Percentiles rank a stretch among this genome's conserved stretches.
These are phyloP conservation scores for Wickerhamiella australiensis DNA, from an alignment of 805 yeast species.

Conservation along the genomic window DNA sequence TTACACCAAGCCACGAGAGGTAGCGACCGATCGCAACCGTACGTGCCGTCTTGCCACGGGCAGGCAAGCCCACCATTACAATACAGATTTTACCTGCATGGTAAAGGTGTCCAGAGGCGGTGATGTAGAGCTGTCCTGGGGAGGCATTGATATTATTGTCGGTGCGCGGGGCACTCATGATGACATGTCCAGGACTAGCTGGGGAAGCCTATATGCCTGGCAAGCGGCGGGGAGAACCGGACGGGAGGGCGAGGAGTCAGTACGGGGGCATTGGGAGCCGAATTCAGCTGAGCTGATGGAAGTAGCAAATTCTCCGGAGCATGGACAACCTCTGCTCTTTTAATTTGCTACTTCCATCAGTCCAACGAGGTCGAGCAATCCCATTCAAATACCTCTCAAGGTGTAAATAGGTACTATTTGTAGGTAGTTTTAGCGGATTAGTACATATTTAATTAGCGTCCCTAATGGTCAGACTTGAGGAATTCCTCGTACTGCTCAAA, in stretches of 20 bases:
- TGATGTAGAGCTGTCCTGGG: slow-evolving; percentile 87
- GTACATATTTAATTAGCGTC: background rate
- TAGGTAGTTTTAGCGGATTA: too few species aligned
- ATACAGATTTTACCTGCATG: slow-evolving; percentile 93
- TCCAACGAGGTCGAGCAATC: background rate
- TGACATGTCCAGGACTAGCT: background rate
- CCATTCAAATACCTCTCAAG: too few species aligned
- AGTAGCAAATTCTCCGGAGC: slow-evolving; percentile 1
- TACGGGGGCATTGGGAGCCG: too few species aligned
- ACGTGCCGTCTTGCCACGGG: slow-evolving; percentile 87
- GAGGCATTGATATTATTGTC: slow-evolving; percentile 4
- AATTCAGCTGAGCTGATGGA: background rate
- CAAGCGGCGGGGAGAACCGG: too few species aligned
- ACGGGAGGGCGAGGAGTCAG: too few species aligned
- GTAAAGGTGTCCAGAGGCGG: slow-evolving; percentile 82
- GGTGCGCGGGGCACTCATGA: slow-evolving; percentile 11
- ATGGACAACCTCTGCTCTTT: background rate
- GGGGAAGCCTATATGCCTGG: too few species aligned
- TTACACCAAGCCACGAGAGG: slow-evolving; percentile 91
- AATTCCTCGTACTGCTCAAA: slow-evolving; percentile 27
- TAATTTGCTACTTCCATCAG: background rate
- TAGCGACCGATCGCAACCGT: slow-evolving; percentile 87
- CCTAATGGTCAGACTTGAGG: slow-evolving; percentile 18
- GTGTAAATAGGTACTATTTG: too few species aligned
- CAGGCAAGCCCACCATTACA: slow-evolving; percentile 85